phyloP scores from a whole-genome alignment of 2,329 filamentous ascomycete species.

The Xylariaceae sp. region DNA sequence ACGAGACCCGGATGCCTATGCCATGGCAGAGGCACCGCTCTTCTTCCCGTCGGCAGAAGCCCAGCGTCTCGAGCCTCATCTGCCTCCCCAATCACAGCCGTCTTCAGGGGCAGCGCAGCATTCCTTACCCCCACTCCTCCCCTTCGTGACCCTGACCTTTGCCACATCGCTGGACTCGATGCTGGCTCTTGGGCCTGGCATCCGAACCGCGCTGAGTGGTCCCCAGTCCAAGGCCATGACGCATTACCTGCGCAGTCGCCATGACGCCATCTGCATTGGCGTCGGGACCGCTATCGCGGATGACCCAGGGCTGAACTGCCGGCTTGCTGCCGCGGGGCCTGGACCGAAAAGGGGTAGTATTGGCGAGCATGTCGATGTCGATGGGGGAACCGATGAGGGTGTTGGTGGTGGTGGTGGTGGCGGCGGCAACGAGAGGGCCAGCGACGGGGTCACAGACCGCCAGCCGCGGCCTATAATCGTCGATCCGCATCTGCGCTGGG shows the following conservation, averaged over 20 bases:
- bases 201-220: conserved; percentile 84
- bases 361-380: too few relatives aligned
- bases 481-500: conserved; percentile 80
- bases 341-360: conserved; percentile 10
- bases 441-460: conserved; percentile 39
- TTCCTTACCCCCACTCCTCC: conserved; percentile 14
- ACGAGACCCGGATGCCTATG: neutral
- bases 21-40: conserved; percentile 39
- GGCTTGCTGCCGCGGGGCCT: conserved; percentile 66
- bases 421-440: conserved; percentile 48
- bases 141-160: conserved; percentile 79
- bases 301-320: conserved; percentile 84
- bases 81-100: conserved; percentile 31
- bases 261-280: conserved; percentile 85
- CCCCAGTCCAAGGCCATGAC: conserved; percentile 89
- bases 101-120: neutral
- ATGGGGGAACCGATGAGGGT: neutral
- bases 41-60: conserved; percentile 37
- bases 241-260: conserved; percentile 81
- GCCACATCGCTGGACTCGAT: conserved; percentile 87
- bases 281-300: conserved; percentile 85
- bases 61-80: conserved; percentile 40
- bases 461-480: conserved; percentile 85
- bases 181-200: conserved; percentile 76
- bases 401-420: neutral